Evolutionary conservation across 2,329 filamentous ascomycete genomes (phyloP).

Genomic region (Trichoderma endophyticum): DNA sequence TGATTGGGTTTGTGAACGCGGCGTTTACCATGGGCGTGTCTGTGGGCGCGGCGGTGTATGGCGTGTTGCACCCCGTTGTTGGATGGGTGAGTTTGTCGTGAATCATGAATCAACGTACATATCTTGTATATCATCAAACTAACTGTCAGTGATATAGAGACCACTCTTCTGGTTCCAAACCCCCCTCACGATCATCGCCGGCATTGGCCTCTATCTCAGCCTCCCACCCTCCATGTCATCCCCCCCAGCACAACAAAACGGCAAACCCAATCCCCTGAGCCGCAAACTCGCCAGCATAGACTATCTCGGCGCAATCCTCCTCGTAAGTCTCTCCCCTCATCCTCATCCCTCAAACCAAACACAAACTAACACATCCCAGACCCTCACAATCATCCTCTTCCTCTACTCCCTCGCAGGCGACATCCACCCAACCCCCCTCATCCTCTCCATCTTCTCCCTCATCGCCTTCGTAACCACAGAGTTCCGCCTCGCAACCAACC

Average conservation of each 20-base stretch:
- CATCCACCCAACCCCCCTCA: conserved; percentile 58
- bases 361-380: conserved; percentile 39
- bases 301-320: conserved; percentile 66
- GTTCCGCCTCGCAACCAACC: conserved; percentile 59
- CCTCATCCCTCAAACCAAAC: background rate
- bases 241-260: background rate
- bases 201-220: conserved; percentile 59
- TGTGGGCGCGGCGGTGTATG: conserved; percentile 67
- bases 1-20: conserved; percentile 70
- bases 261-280: background rate
- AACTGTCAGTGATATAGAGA: conserved; percentile 44
- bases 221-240: conserved; percentile 48
- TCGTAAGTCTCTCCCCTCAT: conserved; percentile 45
- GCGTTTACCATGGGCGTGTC: conserved; percentile 70
- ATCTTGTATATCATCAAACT: background rate
- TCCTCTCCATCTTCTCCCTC: conserved; percentile 53
- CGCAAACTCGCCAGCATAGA: conserved; percentile 50
- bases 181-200: conserved; percentile 60
- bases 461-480: conserved; percentile 61
- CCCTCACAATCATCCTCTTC: conserved; percentile 64
- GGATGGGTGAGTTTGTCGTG: conserved; percentile 61
- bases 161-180: conserved; percentile 71
- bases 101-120: rapidly evolving
- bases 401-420: conserved; percentile 66
- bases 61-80: conserved; percentile 57